Evolutionary conservation across 805 yeast genomes (phyloP), one percentile per base, ranked within the genome.

Genomic region (Vanderwaltozyma yarrowii): DNA sequence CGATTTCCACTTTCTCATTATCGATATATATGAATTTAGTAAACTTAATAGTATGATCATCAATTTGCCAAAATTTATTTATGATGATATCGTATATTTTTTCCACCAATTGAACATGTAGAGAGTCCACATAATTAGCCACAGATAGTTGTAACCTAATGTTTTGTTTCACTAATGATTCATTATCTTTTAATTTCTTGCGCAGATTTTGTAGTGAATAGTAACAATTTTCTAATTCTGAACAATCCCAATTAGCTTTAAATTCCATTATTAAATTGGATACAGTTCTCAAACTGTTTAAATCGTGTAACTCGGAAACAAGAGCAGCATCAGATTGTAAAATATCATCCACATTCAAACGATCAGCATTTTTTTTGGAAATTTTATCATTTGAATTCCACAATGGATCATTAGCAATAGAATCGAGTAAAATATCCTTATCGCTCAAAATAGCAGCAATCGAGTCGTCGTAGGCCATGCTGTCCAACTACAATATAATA

Each of bases 181-280:
- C 37, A 30, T 43, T 44, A 17, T 45, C 46, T 19, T 43, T 40
- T 9, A 56, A 32, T 36, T 50, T 56, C 31, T 45, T 52, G 15
- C 51, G 49, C 31, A 58, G 30, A 9, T 48, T 45, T 27, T 50
- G 44, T 26, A 58, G 38, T 2, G 62, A 55, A 39, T 54, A 51
- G 36, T 52, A 58, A 36, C 61, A 56, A 41, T 55, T 56, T 34
- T 56, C 61, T n/a, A 56, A 43, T 37, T 57, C 62, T 15, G 45
- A 26, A 26, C 46, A 35, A 20, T 52, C 52, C 16, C 50, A 45
- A 41, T 56, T 57, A 5, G 58, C 46, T 17, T 52, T 52, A 23
- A 56, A 50, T 38, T 58, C 63, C 32, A 45, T 35, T 14, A 58
- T 36, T 13, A 57, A 42, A 16, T 42, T 46, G 3, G 56, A 38